Evolutionary conservation across 805 yeast genomes (phyloP).

Genomic region (Ogataea methylovora): DNA sequence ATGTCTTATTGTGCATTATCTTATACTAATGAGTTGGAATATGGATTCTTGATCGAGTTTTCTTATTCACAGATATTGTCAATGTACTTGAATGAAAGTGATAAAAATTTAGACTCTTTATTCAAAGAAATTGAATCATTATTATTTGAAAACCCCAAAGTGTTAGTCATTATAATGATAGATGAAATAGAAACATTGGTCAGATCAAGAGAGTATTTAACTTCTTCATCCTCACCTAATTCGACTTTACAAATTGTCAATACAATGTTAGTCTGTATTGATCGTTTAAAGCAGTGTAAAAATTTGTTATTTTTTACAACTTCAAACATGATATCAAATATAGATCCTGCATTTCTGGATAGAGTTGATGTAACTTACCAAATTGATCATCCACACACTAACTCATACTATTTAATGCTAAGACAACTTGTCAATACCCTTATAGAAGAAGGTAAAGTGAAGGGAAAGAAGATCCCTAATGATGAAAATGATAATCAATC

Average conservation of each 20-base stretch:
- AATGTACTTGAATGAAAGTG: conserved; percentile 39
- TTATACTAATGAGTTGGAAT: too few relatives aligned
- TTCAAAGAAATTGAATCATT: conserved; percentile 27
- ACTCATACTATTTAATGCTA: too few relatives aligned
- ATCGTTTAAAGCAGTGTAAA: conserved; percentile 25
- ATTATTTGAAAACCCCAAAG: conserved; percentile 7
- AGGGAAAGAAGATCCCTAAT: too few relatives aligned
- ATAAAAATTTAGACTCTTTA: conserved; percentile 30
- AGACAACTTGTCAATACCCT: too few relatives aligned
- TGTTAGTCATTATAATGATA: conserved; percentile 28
- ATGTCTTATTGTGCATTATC: conserved; percentile 6
- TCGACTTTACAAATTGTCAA: conserved; percentile 32
- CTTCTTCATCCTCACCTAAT: conserved; percentile 32
- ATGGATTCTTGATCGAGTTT: conserved; percentile 31
- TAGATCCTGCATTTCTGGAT: conserved; percentile 38
- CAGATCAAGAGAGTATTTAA: conserved; percentile 27
- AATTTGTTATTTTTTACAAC: conserved; percentile 34
- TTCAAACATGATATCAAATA: conserved; percentile 28
- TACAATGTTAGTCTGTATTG: conserved; percentile 34
- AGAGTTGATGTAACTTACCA: conserved; percentile 31
- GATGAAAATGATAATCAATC: too few relatives aligned
- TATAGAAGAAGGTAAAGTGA: too few relatives aligned
- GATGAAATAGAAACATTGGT: conserved; percentile 42
- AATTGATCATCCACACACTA: conserved; percentile 26
- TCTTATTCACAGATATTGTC: conserved; percentile 37